Evolutionary conservation across 192 early-diverging fungal species (phyloP).

Genomic region (Coemansia sp.): DNA sequence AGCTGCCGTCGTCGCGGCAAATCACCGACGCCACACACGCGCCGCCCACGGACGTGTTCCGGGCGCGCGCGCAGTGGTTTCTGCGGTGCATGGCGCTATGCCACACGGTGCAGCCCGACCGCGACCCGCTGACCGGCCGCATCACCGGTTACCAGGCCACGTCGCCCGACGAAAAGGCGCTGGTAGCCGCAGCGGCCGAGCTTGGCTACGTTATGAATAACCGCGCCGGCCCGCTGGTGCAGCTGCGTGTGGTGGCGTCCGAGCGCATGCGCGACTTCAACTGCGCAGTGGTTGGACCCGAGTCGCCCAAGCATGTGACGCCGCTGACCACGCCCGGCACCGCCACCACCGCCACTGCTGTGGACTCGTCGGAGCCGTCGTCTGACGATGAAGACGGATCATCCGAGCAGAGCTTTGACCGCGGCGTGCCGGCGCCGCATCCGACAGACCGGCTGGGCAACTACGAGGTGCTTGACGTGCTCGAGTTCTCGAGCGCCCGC

Average conservation of each 20-base stretch:
- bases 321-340: conserved; percentile 42
- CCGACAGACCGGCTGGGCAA: conserved; percentile 38
- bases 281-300: conserved; percentile 3
- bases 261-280: conserved; percentile 50
- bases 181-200: conserved; percentile 73
- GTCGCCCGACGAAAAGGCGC: conserved; percentile 80
- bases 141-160: conserved; percentile 73
- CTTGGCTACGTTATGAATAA: conserved; percentile 67
- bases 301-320: too few relatives aligned
- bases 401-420: conserved; percentile 56
- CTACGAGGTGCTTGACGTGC: conserved; percentile 62
- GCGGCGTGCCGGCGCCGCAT: conserved; percentile 39
- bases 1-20: conserved; percentile 31
- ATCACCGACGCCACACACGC: conserved; percentile 20
- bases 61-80: conserved; percentile 58
- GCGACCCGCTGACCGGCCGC: conserved; percentile 54
- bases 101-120: conserved; percentile 76
- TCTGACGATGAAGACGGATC: not conserved
- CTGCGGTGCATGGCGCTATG: conserved; percentile 74
- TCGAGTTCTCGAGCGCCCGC: conserved; percentile 83
- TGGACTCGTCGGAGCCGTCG: conserved; percentile 16
- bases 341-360: conserved; percentile 14
- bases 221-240: conserved; percentile 50
- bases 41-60: conserved; percentile 37
- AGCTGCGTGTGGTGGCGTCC: conserved; percentile 46